Evolutionary conservation across 768 basidiomycete species (phyloP).

Genomic region (Leccinum disarticulatum): DNA sequence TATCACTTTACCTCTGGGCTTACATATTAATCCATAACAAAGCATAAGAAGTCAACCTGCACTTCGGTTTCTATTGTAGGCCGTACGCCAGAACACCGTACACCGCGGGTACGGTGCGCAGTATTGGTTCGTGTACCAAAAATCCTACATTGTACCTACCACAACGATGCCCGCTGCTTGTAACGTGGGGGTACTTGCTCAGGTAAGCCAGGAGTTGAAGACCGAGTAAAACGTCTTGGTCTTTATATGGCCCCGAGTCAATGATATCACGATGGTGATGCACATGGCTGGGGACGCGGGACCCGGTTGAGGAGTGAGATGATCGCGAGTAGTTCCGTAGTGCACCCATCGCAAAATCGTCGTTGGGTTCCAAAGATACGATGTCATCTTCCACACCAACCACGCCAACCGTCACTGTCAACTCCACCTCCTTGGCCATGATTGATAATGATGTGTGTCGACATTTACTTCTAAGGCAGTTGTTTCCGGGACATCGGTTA

Average conservation of each 20-base stretch:
- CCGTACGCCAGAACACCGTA: too few species aligned
- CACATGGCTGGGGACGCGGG: conserved; percentile 33
- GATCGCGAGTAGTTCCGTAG: conserved; percentile 39
- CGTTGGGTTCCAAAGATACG: conserved; percentile 75
- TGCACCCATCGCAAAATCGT: conserved; percentile 88
- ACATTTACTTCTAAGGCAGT: conserved; percentile 40
- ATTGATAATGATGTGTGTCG: conserved; percentile 55
- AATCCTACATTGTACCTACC: too few species aligned
- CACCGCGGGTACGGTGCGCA: too few species aligned
- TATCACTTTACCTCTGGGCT: too few species aligned
- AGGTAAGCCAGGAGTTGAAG: conserved; percentile 94
- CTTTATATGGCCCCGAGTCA: conserved; percentile 74
- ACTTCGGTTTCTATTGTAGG: too few species aligned
- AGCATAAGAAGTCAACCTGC: too few species aligned
- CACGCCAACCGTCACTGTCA: conserved; percentile 42
- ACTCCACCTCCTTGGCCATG: conserved; percentile 40
- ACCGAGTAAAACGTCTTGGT: conserved; percentile 90
- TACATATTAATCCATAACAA: too few species aligned
- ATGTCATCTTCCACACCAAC: conserved; percentile 71
- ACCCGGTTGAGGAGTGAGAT: conserved; percentile 5
- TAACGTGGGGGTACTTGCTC: conserved; percentile 98
- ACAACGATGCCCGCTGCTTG: conserved; percentile 74
- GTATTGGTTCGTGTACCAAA: too few species aligned
- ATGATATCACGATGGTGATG: conserved; percentile 38
- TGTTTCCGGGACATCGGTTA: conserved; percentile 38